These are phyloP conservation scores for Chrysophaeum taylorii DNA, from an alignment of 352 stramenopile species.

Conservation along the genomic window DNA sequence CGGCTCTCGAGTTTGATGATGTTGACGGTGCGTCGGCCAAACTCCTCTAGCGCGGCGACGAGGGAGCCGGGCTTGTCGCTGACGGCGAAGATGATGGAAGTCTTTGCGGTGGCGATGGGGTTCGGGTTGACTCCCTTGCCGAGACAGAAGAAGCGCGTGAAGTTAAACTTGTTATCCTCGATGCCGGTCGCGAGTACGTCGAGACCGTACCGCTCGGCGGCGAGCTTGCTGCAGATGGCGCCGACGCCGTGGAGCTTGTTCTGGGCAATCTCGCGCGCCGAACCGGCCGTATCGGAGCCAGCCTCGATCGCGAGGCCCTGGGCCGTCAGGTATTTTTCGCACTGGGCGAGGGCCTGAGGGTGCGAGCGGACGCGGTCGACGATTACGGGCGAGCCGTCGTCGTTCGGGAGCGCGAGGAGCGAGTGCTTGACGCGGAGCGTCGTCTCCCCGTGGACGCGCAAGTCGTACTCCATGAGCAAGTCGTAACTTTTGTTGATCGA, in stretches of 20 bases:
- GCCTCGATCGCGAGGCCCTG: conserved; percentile 45
- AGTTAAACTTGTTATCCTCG: conserved; percentile 61
- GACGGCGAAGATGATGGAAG: conserved; percentile 24
- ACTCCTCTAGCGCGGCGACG: conserved; percentile 18
- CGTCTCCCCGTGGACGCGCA: conserved; percentile 25
- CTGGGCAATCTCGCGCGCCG: conserved; percentile 66
- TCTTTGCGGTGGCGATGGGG: conserved; percentile 13
- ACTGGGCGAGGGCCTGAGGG: conserved; percentile 68
- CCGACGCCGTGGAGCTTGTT: conserved; percentile 41
- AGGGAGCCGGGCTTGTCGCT: conserved; percentile 22
- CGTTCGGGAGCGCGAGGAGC: conserved; percentile 52
- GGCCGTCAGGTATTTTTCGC: conserved; percentile 52
- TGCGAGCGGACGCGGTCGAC: conserved; percentile 72
- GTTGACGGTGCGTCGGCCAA: conserved; percentile 20
- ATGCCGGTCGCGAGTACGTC: conserved; percentile 58
- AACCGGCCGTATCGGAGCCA: conserved; percentile 68
- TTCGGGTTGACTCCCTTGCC: neutral
- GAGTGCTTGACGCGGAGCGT: conserved; percentile 51
- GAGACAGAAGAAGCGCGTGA: conserved; percentile 54
- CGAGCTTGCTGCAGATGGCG: conserved; percentile 63
- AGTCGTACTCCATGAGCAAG: conserved; percentile 24
- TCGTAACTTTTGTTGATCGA: conserved; percentile 62
- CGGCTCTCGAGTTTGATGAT: conserved; percentile 27
- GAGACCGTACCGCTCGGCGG: conserved; percentile 65
- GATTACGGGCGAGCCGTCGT: conserved; percentile 51